Percentiles rank a stretch among this genome's conserved stretches.
phyloP scores from a whole-genome alignment of 1,284 basidiomycete species.

The Boletus calvinii region DNA sequence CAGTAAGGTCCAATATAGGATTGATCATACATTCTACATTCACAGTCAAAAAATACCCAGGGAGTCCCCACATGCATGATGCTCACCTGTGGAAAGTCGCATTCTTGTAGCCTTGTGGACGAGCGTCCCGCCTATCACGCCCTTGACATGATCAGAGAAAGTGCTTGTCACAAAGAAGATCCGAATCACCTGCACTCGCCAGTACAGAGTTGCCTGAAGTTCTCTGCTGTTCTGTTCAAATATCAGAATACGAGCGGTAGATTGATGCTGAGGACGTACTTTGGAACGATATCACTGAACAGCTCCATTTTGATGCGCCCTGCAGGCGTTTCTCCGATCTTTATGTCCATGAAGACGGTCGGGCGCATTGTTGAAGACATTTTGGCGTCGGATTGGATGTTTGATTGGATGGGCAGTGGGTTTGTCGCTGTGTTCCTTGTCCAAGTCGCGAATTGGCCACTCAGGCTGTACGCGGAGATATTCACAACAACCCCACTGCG shows the following conservation, averaged over 20 bases:
- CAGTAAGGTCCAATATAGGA: neutral
- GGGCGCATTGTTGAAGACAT: slow-evolving; percentile 56
- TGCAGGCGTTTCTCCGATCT: slow-evolving; percentile 92
- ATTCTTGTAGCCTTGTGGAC: slow-evolving; percentile 88
- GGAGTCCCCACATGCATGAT: neutral
- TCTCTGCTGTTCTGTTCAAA: slow-evolving; percentile 84
- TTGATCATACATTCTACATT: slow-evolving; percentile 67
- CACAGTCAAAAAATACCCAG: slow-evolving; percentile 3
- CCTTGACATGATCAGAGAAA: slow-evolving; percentile 21
- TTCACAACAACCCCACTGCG: neutral
- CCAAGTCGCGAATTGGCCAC: neutral
- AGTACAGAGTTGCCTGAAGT: slow-evolving; percentile 96
- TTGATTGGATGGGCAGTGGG: neutral
- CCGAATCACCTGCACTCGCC: slow-evolving; percentile 81
- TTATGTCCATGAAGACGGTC: slow-evolving; percentile 94
- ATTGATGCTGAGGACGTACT: slow-evolving; percentile 46
- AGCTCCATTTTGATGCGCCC: slow-evolving; percentile 96
- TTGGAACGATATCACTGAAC: slow-evolving; percentile 89
- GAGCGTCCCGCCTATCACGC: slow-evolving; percentile 66
- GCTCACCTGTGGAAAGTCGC: slow-evolving; percentile 87
- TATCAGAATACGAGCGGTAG: neutral
- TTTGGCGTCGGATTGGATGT: neutral
- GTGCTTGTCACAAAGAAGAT: neutral
- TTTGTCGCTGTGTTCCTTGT: neutral
- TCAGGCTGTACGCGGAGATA: neutral